Evolutionary conservation across 345 rosid genomes (phyloP), one percentile per base, ranked within the genome.

Genomic region (Moricandia moricandioides): DNA sequence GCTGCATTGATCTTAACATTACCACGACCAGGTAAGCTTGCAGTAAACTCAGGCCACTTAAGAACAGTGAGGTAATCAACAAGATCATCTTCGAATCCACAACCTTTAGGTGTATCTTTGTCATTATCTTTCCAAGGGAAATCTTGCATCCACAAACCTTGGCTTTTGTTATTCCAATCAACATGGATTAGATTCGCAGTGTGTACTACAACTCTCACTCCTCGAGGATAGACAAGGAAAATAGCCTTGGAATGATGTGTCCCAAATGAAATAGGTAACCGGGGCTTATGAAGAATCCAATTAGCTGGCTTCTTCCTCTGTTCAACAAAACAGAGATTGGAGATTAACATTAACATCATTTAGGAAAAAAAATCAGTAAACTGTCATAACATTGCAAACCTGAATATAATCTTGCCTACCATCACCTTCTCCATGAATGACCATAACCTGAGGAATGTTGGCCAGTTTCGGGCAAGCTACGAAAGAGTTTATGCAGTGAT

Each of bases 111-210:
- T 9, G 80, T 52, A 77, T 75, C 84, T 72, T 30, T 67, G 49
- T 74, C 84, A 79, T 78, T 84, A 79, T 86, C 88, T 83, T 95
- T 95, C 97, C 92, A 92, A 33, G 99, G 99, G 78, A 95, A 95
- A 86, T 95, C 97, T 90, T 95, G 97, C 93, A 90, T 89, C 99
- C 99, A 95, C 78, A 95, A 80, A 64, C 97, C 99, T 86, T 92
- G 99, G 67, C 86, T 92, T 80, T 92, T 95, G 84, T 92, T 89
- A 80, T 95, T 95, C 99, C 99, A 95, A 78, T 92, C 99, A 72
- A 90, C 96, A 62, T 84, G 65, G 75, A 95, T 95, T 67, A 95
- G 78, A 81, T 92, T 95, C 18, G 99, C 97, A 0, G 99, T 95
- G 78, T 95, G 99, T 39, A 95, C 87, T 71, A 90, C 84, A 78